A percentile compares a stretch with the other conserved stretches of the same genome.
phyloP scores from a whole-genome alignment of 2,329 filamentous ascomycete genomes.

The Seiridium cupressi region DNA sequence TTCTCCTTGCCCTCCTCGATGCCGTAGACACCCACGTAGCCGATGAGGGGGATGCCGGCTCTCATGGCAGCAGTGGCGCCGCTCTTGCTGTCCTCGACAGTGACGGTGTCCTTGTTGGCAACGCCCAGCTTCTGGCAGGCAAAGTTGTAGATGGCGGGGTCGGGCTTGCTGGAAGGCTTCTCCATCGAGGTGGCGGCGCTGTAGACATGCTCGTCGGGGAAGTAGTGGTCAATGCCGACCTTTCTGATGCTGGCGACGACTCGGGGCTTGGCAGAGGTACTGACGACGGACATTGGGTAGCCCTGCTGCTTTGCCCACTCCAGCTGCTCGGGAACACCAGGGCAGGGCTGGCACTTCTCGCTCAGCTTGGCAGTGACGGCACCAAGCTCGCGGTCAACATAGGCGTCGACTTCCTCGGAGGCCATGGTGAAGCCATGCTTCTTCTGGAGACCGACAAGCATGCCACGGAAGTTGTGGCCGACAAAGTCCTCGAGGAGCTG shows the following conservation, averaged over 20 bases:
- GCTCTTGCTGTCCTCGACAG: constrained; percentile 73
- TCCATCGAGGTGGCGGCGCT: constrained; percentile 67
- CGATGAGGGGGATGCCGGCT: constrained; percentile 69
- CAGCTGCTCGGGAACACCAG: constrained; percentile 57
- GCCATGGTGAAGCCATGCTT: constrained; percentile 66
- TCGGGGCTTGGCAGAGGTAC: constrained; percentile 66
- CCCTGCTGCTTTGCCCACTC: constrained; percentile 55
- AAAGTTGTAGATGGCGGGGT: constrained; percentile 71
- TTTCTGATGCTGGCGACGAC: constrained; percentile 69
- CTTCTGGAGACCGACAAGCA: constrained; percentile 66
- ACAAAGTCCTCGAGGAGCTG: constrained; percentile 72
- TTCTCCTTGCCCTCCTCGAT: constrained; percentile 43
- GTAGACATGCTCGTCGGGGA: constrained; percentile 65
- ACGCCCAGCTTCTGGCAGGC: constrained; percentile 66
- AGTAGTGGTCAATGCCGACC: constrained; percentile 67
- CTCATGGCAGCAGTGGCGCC: constrained; percentile 68
- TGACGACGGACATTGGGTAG: constrained; percentile 70
- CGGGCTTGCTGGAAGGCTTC: constrained; percentile 71
- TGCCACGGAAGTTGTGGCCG: constrained; percentile 76
- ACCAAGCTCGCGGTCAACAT: constrained; percentile 66
- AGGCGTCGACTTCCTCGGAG: constrained; percentile 60
- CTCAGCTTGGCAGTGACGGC: constrained; percentile 68
- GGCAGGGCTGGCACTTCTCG: constrained; percentile 59
- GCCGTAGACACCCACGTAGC: constrained; percentile 63
- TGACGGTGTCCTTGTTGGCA: constrained; percentile 62